Conservation (phyloP, 257 asterid species). For the Vinca minor region DNA sequence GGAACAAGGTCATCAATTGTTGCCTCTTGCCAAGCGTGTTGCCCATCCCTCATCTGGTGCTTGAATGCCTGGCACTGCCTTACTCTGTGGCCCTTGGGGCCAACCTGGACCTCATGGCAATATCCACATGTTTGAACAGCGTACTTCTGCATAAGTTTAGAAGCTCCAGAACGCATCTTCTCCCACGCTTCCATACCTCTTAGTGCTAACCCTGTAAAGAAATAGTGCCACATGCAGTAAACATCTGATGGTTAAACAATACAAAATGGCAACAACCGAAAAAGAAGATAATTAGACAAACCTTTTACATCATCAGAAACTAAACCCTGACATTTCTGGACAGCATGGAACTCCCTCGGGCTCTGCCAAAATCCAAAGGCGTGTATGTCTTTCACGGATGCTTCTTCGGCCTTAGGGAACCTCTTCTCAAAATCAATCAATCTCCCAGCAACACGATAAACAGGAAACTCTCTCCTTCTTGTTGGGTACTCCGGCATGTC, state of each 20-base stretch:
- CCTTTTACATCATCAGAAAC: slow-evolving; percentile 38
- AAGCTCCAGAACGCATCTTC: slow-evolving; percentile 33
- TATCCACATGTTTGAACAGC: slow-evolving; percentile 57
- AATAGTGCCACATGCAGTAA: background rate
- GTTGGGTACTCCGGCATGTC: slow-evolving; percentile 57
- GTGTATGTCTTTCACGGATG: slow-evolving; percentile 18
- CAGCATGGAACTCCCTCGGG: slow-evolving; percentile 16
- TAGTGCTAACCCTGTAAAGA: slow-evolving; percentile 37
- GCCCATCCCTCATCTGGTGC: slow-evolving; percentile 82
- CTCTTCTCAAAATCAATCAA: slow-evolving; percentile 62
- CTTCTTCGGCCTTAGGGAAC: slow-evolving; percentile 45
- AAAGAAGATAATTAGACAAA: slow-evolving; percentile 16
- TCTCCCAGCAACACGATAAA: slow-evolving; percentile 59
- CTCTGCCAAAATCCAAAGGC: slow-evolving; percentile 41
- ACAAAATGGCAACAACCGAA: background rate
- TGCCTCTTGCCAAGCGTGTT: slow-evolving; percentile 79
- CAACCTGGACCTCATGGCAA: slow-evolving; percentile 71
- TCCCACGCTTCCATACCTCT: slow-evolving; percentile 53
- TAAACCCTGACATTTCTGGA: slow-evolving; percentile 16
- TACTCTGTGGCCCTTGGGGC: slow-evolving; percentile 69
- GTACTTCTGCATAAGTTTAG: slow-evolving; percentile 41
- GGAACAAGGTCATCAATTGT: slow-evolving; percentile 46
- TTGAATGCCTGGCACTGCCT: slow-evolving; percentile 74
- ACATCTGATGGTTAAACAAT: background rate
- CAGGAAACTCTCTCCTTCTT: slow-evolving; percentile 46